A percentile compares a stretch with the other conserved stretches of the same genome.
phyloP scores from a whole-genome alignment of 768 basidiomycete genomes.

The Clavulina sp. region DNA sequence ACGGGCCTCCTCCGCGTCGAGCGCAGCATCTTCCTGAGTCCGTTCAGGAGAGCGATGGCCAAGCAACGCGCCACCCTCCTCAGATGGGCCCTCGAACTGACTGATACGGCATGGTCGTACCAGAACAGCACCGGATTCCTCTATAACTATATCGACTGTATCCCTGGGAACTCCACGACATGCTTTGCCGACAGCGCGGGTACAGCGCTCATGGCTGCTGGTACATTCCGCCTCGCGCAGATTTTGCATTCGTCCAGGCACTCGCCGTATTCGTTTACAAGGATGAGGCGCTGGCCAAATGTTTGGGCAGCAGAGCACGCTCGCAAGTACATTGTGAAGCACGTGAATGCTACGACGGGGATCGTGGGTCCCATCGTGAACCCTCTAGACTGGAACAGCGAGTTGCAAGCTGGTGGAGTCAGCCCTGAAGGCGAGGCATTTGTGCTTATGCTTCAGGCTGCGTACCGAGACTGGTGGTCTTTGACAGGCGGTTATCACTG shows the following conservation, averaged over 20 bases:
- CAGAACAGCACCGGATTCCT: constrained; percentile 26
- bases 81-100: constrained; percentile 38
- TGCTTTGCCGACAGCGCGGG: constrained; percentile 54
- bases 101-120: constrained; percentile 44
- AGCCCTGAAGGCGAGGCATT: constrained; percentile 74
- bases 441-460: constrained; percentile 53
- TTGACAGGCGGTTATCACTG: no score
- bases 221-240: constrained; percentile 51
- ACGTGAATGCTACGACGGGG: constrained; percentile 25
- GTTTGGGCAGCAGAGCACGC: background rate
- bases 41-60: constrained; percentile 31
- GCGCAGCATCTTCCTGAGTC: constrained; percentile 49
- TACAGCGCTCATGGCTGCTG: constrained; percentile 56
- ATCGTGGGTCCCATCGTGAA: constrained; percentile 67
- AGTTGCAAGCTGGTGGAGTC: constrained; percentile 27
- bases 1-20: constrained; percentile 74
- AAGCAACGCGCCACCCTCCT: constrained; percentile 39
- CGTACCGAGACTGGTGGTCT: constrained; percentile 71
- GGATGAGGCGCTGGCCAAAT: no score
- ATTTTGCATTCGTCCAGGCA: constrained; percentile 3
- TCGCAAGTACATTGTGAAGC: background rate
- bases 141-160: constrained; percentile 51
- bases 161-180: constrained; percentile 19
- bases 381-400: constrained; percentile 38
- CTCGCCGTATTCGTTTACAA: background rate